Percentiles rank a stretch among this genome's conserved stretches.
Conservation (phyloP, 208 protist species). For the Acanthamoeba lenticulata region DNA sequence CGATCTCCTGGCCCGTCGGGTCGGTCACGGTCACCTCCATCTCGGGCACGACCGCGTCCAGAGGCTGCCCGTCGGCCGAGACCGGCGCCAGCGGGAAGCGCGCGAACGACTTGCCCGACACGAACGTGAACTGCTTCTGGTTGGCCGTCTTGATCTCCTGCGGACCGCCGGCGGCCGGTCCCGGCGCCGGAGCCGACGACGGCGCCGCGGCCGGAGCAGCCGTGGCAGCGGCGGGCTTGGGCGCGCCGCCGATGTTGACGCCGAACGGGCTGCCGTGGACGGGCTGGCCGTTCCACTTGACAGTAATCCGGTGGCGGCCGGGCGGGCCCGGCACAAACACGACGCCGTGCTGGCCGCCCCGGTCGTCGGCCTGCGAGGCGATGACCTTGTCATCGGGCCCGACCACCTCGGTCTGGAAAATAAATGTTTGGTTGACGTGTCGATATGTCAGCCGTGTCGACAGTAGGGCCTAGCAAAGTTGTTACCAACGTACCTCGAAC, state of each 20-base stretch:
- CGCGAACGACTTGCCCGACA: conserved; percentile 46
- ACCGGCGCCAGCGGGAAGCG: conserved; percentile 27
- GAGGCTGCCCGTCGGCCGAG: neutral
- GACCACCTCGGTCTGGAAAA: conserved; percentile 36
- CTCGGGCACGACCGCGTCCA: conserved; percentile 61
- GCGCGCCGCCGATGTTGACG: conserved; percentile 63
- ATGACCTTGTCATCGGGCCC: conserved; percentile 40
- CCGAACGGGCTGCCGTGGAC: conserved; percentile 70
- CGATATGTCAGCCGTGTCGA: too few relatives aligned
- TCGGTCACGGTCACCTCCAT: conserved; percentile 74
- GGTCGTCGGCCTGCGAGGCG: conserved; percentile 24
- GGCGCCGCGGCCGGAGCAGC: too few relatives aligned
- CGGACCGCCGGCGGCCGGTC: neutral
- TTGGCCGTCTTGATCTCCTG: neutral
- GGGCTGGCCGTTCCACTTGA: conserved; percentile 53
- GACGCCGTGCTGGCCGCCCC: conserved; percentile 33
- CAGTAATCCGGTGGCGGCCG: conserved; percentile 30
- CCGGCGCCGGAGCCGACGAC: conserved; percentile 57
- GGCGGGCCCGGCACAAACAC: conserved; percentile 52
- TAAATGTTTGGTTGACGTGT: too few relatives aligned
- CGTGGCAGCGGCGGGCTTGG: neutral
- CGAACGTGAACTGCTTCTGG: conserved; percentile 35
- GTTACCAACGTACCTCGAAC: too few relatives aligned
- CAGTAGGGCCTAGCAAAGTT: too few relatives aligned
- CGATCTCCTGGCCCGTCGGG: conserved; percentile 57